phyloP scores from a whole-genome alignment of 805 yeast genomes.

The Tetrapisispora namnaoensis region DNA sequence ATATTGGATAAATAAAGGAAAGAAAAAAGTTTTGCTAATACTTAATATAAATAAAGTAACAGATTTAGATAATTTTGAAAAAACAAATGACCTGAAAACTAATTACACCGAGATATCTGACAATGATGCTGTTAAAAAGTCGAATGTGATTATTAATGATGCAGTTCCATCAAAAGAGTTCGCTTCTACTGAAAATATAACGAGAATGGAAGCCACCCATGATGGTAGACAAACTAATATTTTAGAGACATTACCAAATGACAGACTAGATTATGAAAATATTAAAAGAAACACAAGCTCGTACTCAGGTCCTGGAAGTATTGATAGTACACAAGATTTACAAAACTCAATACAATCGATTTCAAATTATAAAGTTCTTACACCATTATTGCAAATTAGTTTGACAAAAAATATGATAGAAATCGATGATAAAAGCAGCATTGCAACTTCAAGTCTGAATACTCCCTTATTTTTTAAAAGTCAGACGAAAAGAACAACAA shows the following conservation, averaged over 20 bases:
- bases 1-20: constrained; percentile 1
- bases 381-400: constrained; percentile 1
- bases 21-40: background rate
- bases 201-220: background rate
- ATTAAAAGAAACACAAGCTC: background rate
- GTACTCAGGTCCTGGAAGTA: background rate
- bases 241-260: background rate
- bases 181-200: too few relatives aligned
- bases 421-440: background rate
- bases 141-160: too few relatives aligned
- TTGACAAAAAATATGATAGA: background rate
- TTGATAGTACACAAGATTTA: background rate
- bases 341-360: background rate
- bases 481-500: background rate
- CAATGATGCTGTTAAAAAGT: too few relatives aligned
- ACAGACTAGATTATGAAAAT: background rate
- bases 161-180: too few relatives aligned
- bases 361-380: background rate
- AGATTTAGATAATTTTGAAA: background rate
- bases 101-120: background rate
- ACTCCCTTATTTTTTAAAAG: constrained; percentile 1
- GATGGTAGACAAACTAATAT: background rate
- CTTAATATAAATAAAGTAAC: background rate
- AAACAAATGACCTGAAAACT: background rate
- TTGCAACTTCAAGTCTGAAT: background rate